A percentile compares a stretch with the other conserved stretches of the same genome.
phyloP scores from a whole-genome alignment of 495 filamentous ascomycete genomes.

The Aspergillus sclerotiicarbonarius region DNA sequence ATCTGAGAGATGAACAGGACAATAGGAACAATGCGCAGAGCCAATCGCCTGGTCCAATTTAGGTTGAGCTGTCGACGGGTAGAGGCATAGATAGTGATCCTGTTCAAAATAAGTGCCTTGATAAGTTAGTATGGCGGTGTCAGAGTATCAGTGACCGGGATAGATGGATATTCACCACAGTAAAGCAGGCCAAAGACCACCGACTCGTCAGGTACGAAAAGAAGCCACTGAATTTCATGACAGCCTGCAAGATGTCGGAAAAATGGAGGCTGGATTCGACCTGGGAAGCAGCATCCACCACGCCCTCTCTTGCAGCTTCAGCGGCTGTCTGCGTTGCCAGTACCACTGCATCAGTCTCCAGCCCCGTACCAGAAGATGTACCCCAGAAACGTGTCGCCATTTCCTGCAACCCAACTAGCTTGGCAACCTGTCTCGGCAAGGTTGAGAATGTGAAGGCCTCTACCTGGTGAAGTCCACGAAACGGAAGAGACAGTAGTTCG shows the following conservation, averaged over 20 bases:
- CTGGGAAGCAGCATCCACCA: conserved; percentile 28
- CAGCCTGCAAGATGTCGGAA: conserved; percentile 36
- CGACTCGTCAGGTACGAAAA: conserved; percentile 90
- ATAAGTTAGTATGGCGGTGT: background rate
- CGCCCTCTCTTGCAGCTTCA: conserved; percentile 27
- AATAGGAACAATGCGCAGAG: conserved; percentile 74
- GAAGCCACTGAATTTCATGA: conserved; percentile 73
- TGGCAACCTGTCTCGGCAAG: conserved; percentile 36
- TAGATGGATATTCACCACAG: conserved; percentile 54
- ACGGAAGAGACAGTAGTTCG: conserved; percentile 33
- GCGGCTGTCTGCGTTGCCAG: conserved; percentile 32
- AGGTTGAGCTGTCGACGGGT: conserved; percentile 73
- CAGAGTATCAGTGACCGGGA: background rate
- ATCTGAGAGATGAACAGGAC: conserved; percentile 69
- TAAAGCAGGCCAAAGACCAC: conserved; percentile 86
- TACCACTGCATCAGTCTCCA: conserved; percentile 26
- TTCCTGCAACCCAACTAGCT: conserved; percentile 28
- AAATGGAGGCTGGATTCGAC: conserved; percentile 30
- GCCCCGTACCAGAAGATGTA: conserved; percentile 19
- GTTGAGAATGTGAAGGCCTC: conserved; percentile 39
- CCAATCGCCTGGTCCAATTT: conserved; percentile 66
- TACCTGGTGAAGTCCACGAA: conserved; percentile 38
- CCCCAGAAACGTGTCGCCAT: conserved; percentile 30
- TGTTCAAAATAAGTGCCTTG: conserved; percentile 82
- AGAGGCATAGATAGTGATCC: conserved; percentile 89